Base-by-base conservation (phyloP, 2,329 filamentous ascomycete species). In the Colletotrichum costaricense region DNA sequence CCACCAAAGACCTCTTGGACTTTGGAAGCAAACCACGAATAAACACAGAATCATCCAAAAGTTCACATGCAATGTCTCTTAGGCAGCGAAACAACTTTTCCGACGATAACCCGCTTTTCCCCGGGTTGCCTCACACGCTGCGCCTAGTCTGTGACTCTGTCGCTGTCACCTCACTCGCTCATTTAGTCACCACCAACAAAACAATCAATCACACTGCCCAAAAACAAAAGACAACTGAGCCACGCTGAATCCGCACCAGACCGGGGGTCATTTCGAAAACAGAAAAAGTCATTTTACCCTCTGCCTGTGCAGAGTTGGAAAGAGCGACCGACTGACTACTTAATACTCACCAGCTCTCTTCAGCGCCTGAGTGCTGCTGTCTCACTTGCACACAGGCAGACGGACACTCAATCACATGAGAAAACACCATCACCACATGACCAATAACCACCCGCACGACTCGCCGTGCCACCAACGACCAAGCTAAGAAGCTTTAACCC, bases 341-440 rank as follows among this genome's bases (percentile, higher is more conserved):
- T 38, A 16, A 33, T 8, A 22, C 16, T 11, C 22, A 35, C 9
- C 60, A 19, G 33, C 12, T 63, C 19, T 46, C 24, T 22, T 46
- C 30, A 49, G 24, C 19, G 42, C 42, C 42, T 49, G 42, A 12
- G 42, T 49, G 42, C 19, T 19, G 3, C n/a, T 64, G 62, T 64
- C 62, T 64, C 62, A 42, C 60, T 52, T 7, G 19, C 26, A 46
- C 42, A 46, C 22, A 22, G 49, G 62, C 62, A 55, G 49, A 46
- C 62, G 62, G 14, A 28, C 63, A 65, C 22, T 56, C 49, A 65
- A 65, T 65, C 63, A 65, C 63, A 65, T 65, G 63, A 33, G 63
- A 65, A 65, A 56, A 56, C 46, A 65, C 33, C 63, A 65, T 65
- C 63, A 56, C 49, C 63, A 65, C 63, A 65, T 65, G 63, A 65